Base-by-base conservation (phyloP, 164 flowering plant genomes). In the Magnolia changhungtana region DNA sequence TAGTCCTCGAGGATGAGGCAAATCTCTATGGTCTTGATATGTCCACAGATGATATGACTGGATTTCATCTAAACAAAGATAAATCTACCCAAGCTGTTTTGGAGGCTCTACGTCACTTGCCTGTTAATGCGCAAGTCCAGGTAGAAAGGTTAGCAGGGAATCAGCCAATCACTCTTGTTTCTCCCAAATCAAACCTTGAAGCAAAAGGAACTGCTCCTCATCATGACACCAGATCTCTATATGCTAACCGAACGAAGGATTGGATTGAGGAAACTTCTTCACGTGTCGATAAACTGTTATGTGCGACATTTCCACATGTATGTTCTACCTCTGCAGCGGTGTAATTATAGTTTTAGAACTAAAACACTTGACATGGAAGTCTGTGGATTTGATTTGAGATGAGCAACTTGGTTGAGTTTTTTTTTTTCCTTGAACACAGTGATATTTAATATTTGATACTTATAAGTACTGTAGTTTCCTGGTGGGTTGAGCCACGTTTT, bases 251-350 rank as follows among this genome's bases (percentile, higher is more conserved):
- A 14, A 88, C 97, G 50, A 87, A 83, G 77, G 92, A 92, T 3
- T 96, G 99, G 99, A 80, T 94, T 58, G 86, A 85, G 67, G 86
- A 84, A 82, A 91, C 98, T 79, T 76, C 95, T 45, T 76, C 68
- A n/a, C 89, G 87, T 75, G 91, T 96, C 69, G 84, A 90, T 83
- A 92, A 85, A 79, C 80, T 96, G 11, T 76, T 96, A 73, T 80
- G 78, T 77, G 88, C 90, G 61, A 89, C 91, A 61, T 92, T 91
- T 84, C 97, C 97, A 11, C 86, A 90, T 79, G 99, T 96, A 90
- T 69, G 89, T 80, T 64, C 69, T 58, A 10, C 19, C 67, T 67
- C 49, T 67, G n/a, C 27, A 18, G 50, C 67, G 9, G 19, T 55
- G 7, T 72, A 51, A 8, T 55, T 8, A 50, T 50, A 64, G 67